phyloP scores from a whole-genome alignment of 768 basidiomycete species.

The Rhizopogon sp. region DNA sequence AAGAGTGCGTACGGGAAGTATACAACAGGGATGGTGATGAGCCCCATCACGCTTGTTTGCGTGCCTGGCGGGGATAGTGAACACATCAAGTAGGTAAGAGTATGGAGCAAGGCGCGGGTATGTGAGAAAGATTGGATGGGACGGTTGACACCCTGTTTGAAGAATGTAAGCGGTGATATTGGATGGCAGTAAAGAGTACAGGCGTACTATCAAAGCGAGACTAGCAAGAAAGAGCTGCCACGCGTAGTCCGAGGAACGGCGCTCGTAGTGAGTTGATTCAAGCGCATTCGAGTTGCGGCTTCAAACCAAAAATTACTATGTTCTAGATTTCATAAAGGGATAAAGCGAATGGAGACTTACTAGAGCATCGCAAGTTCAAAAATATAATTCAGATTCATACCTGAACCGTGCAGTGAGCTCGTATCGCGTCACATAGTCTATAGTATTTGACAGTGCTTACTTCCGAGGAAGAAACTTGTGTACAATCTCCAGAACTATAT shows the following conservation, averaged over 20 bases:
- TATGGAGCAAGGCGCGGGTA: conserved; percentile 60
- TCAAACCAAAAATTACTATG: background rate
- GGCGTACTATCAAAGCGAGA: conserved; percentile 55
- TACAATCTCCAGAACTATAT: conserved; percentile 67
- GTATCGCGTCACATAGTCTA: background rate
- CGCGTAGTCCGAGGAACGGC: conserved; percentile 68
- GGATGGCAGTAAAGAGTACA: background rate
- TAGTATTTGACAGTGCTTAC: conserved; percentile 27
- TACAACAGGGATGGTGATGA: conserved; percentile 64
- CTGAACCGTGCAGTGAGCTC: conserved; percentile 10
- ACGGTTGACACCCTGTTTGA: conserved; percentile 45
- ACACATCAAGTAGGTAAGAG: conserved; percentile 65
- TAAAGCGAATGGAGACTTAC: conserved; percentile 16
- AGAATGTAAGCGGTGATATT: background rate
- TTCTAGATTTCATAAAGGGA: background rate
- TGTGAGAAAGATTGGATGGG: conserved; percentile 56
- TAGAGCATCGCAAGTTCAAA: conserved; percentile 42
- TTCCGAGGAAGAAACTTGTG: conserved; percentile 72
- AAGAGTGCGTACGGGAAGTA: conserved; percentile 77
- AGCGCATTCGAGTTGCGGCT: conserved; percentile 66
- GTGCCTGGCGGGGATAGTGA: conserved; percentile 59
- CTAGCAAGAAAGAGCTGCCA: conserved; percentile 64
- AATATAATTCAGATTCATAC: conserved; percentile 27
- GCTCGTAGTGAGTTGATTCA: conserved; percentile 54
- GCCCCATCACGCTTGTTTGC: conserved; percentile 73